phyloP scores from a whole-genome alignment of 352 stramenopile genomes.

The Globisporangium yorkense region DNA sequence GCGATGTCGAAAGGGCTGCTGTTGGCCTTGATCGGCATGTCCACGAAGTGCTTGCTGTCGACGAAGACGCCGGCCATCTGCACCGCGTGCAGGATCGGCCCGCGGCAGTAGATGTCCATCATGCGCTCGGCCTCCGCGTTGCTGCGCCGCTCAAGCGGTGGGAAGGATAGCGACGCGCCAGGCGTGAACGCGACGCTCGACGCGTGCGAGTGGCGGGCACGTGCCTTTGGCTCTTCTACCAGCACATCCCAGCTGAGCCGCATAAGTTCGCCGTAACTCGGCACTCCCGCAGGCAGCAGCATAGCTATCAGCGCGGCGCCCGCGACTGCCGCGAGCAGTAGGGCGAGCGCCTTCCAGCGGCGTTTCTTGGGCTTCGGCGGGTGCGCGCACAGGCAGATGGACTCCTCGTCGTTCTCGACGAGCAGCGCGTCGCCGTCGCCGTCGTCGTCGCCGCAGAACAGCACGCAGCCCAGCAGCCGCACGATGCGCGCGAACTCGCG shows the following conservation, averaged over 20 bases:
- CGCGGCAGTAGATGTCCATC: constrained; percentile 75
- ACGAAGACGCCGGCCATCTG: constrained; percentile 75
- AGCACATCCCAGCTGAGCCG: neutral
- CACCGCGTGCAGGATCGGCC: constrained; percentile 57
- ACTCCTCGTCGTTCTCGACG: neutral
- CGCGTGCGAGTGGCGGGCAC: neutral
- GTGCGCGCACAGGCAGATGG: neutral
- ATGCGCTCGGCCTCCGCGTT: constrained; percentile 45
- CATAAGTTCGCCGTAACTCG: neutral
- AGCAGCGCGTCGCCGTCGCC: neutral
- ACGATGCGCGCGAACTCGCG: constrained; percentile 3
- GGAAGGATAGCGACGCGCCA: constrained; percentile 1
- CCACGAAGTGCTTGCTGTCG: constrained; percentile 92
- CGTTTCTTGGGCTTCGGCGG: neutral
- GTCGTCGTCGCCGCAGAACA: neutral
- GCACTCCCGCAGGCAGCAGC: neutral
- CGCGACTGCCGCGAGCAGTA: neutral
- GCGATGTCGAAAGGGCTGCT: constrained; percentile 65
- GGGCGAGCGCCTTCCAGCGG: constrained; percentile 1
- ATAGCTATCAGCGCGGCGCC: neutral
- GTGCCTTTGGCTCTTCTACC: neutral
- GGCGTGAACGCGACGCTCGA: neutral
- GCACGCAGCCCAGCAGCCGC: constrained; percentile 6
- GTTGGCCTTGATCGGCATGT: constrained; percentile 88
- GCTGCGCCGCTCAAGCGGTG: constrained; percentile 19